Evolutionary conservation across 1,284 basidiomycete genomes (phyloP).

Genomic region (Ceratorhiza oryzae-sativae): DNA sequence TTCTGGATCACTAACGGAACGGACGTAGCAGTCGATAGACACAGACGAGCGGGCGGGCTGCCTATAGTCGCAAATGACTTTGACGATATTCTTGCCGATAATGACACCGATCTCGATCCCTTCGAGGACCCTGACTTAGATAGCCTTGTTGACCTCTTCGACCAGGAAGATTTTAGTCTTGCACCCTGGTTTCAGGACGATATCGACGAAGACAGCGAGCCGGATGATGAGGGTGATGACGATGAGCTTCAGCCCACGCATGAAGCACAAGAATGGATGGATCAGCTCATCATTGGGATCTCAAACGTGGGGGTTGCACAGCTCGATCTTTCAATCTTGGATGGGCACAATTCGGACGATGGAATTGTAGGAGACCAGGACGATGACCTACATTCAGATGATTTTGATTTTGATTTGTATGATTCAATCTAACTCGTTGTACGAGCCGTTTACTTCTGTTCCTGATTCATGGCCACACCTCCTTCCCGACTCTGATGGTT

Average conservation of each 20-base stretch:
- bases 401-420: not conserved
- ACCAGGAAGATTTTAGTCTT: slow-evolving; percentile 19
- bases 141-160: not conserved
- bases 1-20: slow-evolving; percentile 32
- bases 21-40: slow-evolving; percentile 28
- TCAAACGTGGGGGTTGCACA: slow-evolving; percentile 12
- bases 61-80: slow-evolving; percentile 4
- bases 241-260: not conserved
- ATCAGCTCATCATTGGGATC: slow-evolving; percentile 20
- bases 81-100: not conserved
- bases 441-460: too few species aligned
- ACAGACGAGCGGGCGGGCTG: slow-evolving; percentile 20
- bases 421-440: too few species aligned
- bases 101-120: not conserved
- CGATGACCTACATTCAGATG: not conserved
- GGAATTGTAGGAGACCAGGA: slow-evolving; percentile 10
- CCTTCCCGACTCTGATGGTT: too few species aligned
- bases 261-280: slow-evolving; percentile 27
- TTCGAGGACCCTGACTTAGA: slow-evolving; percentile 11
- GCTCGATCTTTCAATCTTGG: slow-evolving; percentile 27
- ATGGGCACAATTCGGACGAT: slow-evolving; percentile 8
- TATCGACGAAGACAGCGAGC: not conserved
- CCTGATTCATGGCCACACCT: too few species aligned
- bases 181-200: slow-evolving; percentile 25
- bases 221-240: not conserved